Conservation (phyloP, 2,329 filamentous ascomycete genomes). For the Xylariaceae sp. region DNA sequence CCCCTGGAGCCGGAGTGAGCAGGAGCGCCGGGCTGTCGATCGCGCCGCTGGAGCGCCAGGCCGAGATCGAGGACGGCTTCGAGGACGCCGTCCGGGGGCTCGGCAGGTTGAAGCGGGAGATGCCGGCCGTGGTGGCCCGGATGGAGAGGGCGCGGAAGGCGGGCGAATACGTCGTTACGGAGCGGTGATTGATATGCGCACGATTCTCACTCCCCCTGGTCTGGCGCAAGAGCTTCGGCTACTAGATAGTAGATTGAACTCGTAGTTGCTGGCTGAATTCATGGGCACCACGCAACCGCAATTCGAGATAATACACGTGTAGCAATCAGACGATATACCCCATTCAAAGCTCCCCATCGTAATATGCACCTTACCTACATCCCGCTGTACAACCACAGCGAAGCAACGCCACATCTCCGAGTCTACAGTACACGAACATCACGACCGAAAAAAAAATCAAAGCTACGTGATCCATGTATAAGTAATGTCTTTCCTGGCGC, state of each 20-base stretch:
- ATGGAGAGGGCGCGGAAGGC: slow-evolving; percentile 62
- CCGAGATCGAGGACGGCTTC: slow-evolving; percentile 45
- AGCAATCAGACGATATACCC: no score
- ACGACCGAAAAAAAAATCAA: neutral
- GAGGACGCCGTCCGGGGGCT: slow-evolving; percentile 47
- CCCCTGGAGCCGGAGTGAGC: no score
- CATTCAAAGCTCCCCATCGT: no score
- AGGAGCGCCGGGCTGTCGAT: slow-evolving; percentile 29
- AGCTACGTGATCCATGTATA: slow-evolving; percentile 3
- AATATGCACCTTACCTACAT: no score
- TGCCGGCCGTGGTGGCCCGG: slow-evolving; percentile 59
- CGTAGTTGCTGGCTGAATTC: no score
- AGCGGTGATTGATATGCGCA: no score
- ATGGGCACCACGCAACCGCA: no score
- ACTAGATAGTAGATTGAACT: no score
- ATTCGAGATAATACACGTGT: no score
- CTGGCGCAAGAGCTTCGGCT: no score
- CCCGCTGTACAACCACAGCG: no score
- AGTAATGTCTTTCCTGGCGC: neutral
- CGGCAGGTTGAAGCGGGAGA: slow-evolving; percentile 52
- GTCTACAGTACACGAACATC: neutral
- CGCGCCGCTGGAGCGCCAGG: slow-evolving; percentile 42
- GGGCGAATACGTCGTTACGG: slow-evolving; percentile 53
- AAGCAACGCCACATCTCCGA: neutral
- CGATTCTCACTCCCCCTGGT: no score